Base-by-base conservation (phyloP, 1,284 basidiomycete genomes). In the Pascua guehoae region DNA sequence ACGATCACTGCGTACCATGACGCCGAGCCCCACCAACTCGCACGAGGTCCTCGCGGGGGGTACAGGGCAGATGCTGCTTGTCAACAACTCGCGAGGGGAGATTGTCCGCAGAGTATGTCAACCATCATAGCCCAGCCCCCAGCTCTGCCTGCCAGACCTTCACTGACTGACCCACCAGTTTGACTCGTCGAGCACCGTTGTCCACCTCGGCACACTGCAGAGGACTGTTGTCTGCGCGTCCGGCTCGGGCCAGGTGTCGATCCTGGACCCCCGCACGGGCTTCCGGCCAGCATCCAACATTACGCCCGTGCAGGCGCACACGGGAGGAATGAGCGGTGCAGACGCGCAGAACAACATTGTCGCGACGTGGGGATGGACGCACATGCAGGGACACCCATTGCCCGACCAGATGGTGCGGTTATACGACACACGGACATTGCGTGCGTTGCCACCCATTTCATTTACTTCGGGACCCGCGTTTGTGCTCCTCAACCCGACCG, bases 321-420 rank as follows among this genome's bases (percentile, higher is more conserved):
- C 83, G 16, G 86, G 86, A 52, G 89, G 89, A 3, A 81, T 95
- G 36, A 87, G 87, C 76, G 91, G 88, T n/a, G 81, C 95, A 32
- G 87, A 91, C 65, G 82, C 82, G 0, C 83, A 84, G 42, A 89
- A 88, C 4, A 87, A 91, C 73, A 83, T 86, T 60, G 82, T 89
- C 32, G 89, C 88, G 68, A 91, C 90, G 2, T 89, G 92, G 66
- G 93, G 93, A 4, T 88, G 87, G 78, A 87, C 88, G 8, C 82
- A 90, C 73, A 87, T 89, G 91, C 90, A 91, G 74, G 88, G 89
- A 17, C 87, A 89, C 47, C 91, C 94, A 1, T 84, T 89, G 51
- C 88, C 91, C 0, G 95, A 98, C 73, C 89, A 92, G 2, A 80
- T 96, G 32, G 89, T 98, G 65, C 95, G 96, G 75, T 83, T 97